Percentiles rank a stretch among this genome's conserved stretches.
Evolutionary conservation across 192 early-diverging fungal species (phyloP).

Genomic region (Coemansia sp.): DNA sequence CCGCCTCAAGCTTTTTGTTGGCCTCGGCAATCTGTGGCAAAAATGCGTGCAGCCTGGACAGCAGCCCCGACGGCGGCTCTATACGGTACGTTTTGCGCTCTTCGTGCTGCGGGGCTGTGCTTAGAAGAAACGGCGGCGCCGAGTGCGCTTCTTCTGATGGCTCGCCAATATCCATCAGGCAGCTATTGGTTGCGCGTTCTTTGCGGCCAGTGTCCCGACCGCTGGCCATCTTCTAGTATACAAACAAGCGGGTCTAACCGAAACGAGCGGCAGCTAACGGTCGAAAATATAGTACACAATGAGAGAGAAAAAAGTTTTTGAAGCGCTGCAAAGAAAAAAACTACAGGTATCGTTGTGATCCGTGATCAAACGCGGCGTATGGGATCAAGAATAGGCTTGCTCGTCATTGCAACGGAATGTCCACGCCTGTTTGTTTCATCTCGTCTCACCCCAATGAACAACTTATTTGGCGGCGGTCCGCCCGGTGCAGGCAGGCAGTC

Average conservation of each 20-base stretch:
- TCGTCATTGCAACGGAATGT: no score
- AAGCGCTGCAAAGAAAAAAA: no score
- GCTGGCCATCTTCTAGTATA: no score
- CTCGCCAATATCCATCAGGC: constrained; percentile 17
- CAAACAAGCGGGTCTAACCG: no score
- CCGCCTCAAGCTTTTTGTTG: constrained; percentile 32
- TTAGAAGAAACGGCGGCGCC: neutral
- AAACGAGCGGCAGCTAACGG: no score
- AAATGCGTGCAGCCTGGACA: constrained; percentile 39
- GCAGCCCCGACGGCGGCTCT: constrained; percentile 35
- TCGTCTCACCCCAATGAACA: constrained; percentile 18
- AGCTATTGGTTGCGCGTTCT: neutral
- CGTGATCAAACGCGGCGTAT: no score
- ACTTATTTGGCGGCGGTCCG: constrained; percentile 30
- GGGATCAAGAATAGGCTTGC: no score
- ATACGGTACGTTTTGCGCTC: constrained; percentile 36
- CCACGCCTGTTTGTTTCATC: neutral
- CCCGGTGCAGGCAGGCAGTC: constrained; percentile 12
- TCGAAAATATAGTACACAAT: no score
- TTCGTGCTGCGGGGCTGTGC: neutral
- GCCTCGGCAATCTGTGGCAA: constrained; percentile 49
- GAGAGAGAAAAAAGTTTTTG: no score
- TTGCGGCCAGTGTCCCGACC: neutral
- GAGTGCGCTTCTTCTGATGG: neutral
- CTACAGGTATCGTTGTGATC: no score